Base-by-base conservation (phyloP, 495 filamentous ascomycete genomes). In the Neurospora terricola region DNA sequence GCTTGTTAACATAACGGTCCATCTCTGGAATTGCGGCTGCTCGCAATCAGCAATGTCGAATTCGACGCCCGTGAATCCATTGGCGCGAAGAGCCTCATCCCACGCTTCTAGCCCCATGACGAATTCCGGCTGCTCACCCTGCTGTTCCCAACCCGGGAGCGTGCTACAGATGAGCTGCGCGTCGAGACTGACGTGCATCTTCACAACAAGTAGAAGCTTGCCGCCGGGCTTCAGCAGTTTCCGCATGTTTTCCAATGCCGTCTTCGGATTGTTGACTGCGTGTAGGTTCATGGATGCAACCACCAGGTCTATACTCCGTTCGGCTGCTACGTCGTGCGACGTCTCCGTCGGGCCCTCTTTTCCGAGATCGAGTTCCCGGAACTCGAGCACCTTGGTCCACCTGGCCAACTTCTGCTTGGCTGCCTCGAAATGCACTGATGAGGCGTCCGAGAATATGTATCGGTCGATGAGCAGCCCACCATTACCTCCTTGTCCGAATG, bases 241-340 rank as follows among this genome's bases (percentile, higher is more conserved):
- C 36, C 76, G 74, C 16, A 75, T 76, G 68, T 84, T 76, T 4
- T 66, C 48, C 30, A 84, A 30, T 3, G 81, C 82, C 4, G 59
- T 74, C 12, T 73, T 74, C 38, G 83, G 76, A 42, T 74, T 72
- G n/a, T 72, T 74, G n/a, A 82, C 84, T 23, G 83, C 82, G 54
- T 84, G 83, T 2, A 84, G 39, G 2, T 87, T 84, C 71, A 86
- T 84, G 12, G 83, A 75, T 0, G 85, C 87, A 30, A 88, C 68
- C 14, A 89, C 79, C 0, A 89, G 72, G 73, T 89, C 87, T 72
- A 39, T 39, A 39, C 38, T 39, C 38, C 38, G 38, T 39, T 85
- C 88, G 0, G 76, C 72, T 5, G 71, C 80, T 10, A 71, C 72
- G 21, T 83, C 77, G 69, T 86, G 86, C 0, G 84, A 86, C 71